These are phyloP conservation scores for Leccinum uliginosum DNA, from an alignment of 768 basidiomycete genomes.

Conservation along the genomic window DNA sequence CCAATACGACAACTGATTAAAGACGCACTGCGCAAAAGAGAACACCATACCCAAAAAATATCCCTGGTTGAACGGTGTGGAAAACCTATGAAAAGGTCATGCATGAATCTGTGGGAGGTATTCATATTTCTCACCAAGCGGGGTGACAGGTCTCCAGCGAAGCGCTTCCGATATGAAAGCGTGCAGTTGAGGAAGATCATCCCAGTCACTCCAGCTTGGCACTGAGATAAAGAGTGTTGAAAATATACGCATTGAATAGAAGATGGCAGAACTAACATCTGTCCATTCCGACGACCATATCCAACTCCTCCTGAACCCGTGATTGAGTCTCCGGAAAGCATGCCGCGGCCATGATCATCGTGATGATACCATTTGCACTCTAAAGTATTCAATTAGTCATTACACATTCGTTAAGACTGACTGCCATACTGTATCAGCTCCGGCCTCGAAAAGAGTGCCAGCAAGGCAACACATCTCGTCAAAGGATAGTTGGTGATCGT, in stretches of 20 bases:
- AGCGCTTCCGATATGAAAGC: conserved; percentile 36
- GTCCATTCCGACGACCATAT: conserved; percentile 43
- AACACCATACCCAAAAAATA: conserved; percentile 48
- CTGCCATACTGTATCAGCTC: conserved; percentile 45
- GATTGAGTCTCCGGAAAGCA: conserved; percentile 48
- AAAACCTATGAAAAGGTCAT: conserved; percentile 31
- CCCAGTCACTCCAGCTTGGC: conserved; percentile 34
- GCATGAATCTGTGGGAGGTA: too few species aligned
- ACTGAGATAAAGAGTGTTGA: conserved; percentile 16
- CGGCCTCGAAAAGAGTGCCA: conserved; percentile 58
- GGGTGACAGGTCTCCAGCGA: conserved; percentile 35
- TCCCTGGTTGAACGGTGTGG: conserved; percentile 61
- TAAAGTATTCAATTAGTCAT: neutral
- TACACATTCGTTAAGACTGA: accelerated
- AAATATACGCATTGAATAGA: neutral
- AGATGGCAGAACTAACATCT: conserved; percentile 11
- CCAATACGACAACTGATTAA: neutral
- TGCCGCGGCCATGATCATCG: conserved; percentile 49
- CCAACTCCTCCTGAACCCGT: conserved; percentile 50
- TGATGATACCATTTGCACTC: conserved; percentile 28
- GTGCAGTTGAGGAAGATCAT: conserved; percentile 31
- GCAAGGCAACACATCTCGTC: conserved; percentile 56
- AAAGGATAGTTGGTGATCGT: conserved; percentile 44
- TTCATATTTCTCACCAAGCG: conserved; percentile 17
- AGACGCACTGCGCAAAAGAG: conserved; percentile 27